Conservation (phyloP, 2,329 filamentous ascomycete species). For the Aureobasidium subglaciale region DNA sequence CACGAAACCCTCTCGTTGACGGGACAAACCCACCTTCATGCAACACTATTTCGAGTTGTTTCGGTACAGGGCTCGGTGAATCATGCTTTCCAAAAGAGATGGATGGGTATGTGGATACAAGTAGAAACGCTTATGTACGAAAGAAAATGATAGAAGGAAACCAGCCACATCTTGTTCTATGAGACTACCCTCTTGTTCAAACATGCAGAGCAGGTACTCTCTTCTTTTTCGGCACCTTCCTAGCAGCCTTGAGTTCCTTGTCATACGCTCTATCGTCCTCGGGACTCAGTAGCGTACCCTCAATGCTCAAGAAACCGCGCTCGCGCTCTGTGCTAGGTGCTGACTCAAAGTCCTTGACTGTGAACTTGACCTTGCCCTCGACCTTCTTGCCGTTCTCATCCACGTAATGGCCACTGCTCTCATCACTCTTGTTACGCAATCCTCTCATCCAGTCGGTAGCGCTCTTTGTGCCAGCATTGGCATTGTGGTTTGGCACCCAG, state of each 20-base stretch:
- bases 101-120: neutral
- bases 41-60: neutral
- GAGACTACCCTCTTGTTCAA: neutral
- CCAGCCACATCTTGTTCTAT: neutral
- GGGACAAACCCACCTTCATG: too few relatives aligned
- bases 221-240: slow-evolving; percentile 17
- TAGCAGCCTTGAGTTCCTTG: slow-evolving; percentile 40
- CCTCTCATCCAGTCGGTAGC: slow-evolving; percentile 16
- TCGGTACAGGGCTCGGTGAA: too few relatives aligned
- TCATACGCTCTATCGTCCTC: slow-evolving; percentile 58
- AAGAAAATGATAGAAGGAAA: neutral
- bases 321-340: slow-evolving; percentile 55
- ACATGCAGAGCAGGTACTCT: slow-evolving; percentile 2
- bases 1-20: too few relatives aligned
- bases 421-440: slow-evolving; percentile 31
- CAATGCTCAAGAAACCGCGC: slow-evolving; percentile 74
- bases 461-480: slow-evolving; percentile 8
- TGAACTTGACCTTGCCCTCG: slow-evolving; percentile 64
- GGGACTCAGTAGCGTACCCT: slow-evolving; percentile 74
- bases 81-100: neutral
- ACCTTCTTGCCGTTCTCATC: slow-evolving; percentile 64
- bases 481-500: slow-evolving; percentile 59
- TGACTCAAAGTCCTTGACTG: slow-evolving; percentile 78
- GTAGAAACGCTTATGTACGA: neutral
- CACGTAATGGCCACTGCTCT: slow-evolving; percentile 66